Base-by-base conservation (phyloP, 176 grass and related monocot species). In the Lolium perenne region DNA sequence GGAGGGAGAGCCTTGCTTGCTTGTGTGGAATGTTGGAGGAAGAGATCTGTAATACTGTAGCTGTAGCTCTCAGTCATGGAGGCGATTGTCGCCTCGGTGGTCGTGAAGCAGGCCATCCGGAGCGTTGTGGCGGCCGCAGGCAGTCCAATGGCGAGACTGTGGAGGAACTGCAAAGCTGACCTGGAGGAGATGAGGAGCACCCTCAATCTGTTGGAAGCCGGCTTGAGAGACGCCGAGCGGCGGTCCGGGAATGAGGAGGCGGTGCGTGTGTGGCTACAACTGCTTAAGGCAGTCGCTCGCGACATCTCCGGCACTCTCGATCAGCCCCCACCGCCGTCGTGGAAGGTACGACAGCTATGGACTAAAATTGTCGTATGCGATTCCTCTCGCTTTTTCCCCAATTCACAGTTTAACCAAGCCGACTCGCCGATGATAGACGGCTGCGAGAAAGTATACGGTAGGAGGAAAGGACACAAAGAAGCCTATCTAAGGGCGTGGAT, bases 81-180 rank as follows among this genome's bases (percentile, higher is more conserved):
- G 23, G 72, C 21, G 46, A 51, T 51, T 46, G 22, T 53, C 41
- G 22, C 11, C 11, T 75, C 47, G 47, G 12, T 29, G 72, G 47
- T 53, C 2, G 72, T 75, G 47, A 75, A 74, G 71, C 43, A 74
- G 71, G 71, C 71, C 46, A 74, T 74, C 71, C 71, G 45, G 43
- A 25, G 46, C 26, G 46, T 74, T 25, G 71, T 11, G 45, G 71
- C 46, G 21, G 71, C 71, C 46, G 71, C 46, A 13, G 71, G 71
- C 10, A 49, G 21, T 11, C 46, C 71, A 21, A 51, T 74, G 71
- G 45, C 11, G 20, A 53, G 48, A 21, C 47, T 75, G 6, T 75
- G 47, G 72, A 75, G 46, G 72, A 29, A 16, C 72, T 75, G 47
- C 72, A 75, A 75, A 16, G 45, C 29, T 15, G 64, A 67, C 11